phyloP scores from a whole-genome alignment of 2,329 filamentous ascomycete species.

The Claviceps paspali region DNA sequence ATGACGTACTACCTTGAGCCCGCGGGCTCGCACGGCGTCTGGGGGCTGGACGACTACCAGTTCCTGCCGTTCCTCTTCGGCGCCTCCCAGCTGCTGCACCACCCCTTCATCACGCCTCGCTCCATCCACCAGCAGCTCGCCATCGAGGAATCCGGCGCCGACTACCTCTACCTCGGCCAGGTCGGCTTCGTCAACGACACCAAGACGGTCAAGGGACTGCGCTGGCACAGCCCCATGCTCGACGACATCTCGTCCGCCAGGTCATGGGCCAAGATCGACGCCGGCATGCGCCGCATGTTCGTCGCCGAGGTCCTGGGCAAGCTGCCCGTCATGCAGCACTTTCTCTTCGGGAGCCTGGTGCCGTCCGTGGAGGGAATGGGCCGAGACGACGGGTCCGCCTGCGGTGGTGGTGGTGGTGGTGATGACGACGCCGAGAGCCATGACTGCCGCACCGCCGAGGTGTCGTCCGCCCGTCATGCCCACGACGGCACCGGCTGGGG shows the following conservation, averaged over 20 bases:
- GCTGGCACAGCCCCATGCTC: slow-evolving; percentile 97
- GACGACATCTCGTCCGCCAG: slow-evolving; percentile 90
- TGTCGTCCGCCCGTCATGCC: slow-evolving; percentile 41
- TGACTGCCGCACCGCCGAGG: no score
- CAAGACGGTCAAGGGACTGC: slow-evolving; percentile 84
- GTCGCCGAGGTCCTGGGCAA: slow-evolving; percentile 83
- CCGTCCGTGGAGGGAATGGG: slow-evolving; percentile 74
- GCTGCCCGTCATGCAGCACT: slow-evolving; percentile 96
- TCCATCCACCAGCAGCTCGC: slow-evolving; percentile 79
- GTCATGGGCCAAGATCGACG: slow-evolving; percentile 83
- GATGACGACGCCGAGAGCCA: slow-evolving; percentile 39
- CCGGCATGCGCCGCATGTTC: slow-evolving; percentile 95
- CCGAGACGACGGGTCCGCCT: slow-evolving; percentile 32
- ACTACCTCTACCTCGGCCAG: slow-evolving; percentile 86
- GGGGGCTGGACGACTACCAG: slow-evolving; percentile 95
- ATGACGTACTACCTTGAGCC: slow-evolving; percentile 93
- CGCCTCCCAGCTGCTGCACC: slow-evolving; percentile 73
- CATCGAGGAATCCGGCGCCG: slow-evolving; percentile 68
- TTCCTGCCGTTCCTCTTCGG: slow-evolving; percentile 94
- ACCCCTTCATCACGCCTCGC: slow-evolving; percentile 63
- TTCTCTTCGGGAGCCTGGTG: slow-evolving; percentile 77
- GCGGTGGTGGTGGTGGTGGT: slow-evolving; percentile 24
- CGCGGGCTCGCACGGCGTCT: slow-evolving; percentile 91
- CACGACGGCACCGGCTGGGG: slow-evolving; percentile 64
- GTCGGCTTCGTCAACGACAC: slow-evolving; percentile 90